Evolutionary conservation across 345 rosid species (phyloP).

Genomic region (Orychophragmus violaceus): DNA sequence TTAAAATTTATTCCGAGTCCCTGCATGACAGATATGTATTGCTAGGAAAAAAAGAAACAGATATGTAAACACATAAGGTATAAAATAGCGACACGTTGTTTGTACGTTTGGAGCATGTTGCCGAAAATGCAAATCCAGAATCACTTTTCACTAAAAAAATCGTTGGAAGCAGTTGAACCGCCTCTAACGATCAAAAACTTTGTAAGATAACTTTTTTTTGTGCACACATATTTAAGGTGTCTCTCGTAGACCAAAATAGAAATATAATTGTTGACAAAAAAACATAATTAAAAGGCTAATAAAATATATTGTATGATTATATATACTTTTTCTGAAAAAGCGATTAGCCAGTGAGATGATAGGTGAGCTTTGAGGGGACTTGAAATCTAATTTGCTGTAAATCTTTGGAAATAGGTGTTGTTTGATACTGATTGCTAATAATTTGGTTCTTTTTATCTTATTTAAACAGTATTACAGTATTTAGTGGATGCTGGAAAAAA

Average conservation of each 20-base stretch:
- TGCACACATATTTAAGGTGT: not conserved
- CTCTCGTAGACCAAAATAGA: not conserved
- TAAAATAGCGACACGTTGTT: conserved; percentile 17
- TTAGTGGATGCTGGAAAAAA: not conserved
- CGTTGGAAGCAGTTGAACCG: conserved; percentile 5
- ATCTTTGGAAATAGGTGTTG: conserved; percentile 5
- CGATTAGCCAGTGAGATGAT: not conserved
- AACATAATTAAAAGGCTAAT: not conserved
- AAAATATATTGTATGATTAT: not conserved
- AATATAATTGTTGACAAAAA: not conserved
- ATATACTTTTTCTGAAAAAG: not conserved
- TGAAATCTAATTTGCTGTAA: conserved; percentile 14
- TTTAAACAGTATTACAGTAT: not conserved
- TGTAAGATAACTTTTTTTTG: not conserved
- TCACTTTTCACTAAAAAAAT: not conserved
- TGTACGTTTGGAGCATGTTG: conserved; percentile 11
- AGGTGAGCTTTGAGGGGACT: conserved; percentile 17
- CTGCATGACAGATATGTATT: not conserved
- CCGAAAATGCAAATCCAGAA: conserved; percentile 4
- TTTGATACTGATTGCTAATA: conserved; percentile 12
- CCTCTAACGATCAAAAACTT: not conserved
- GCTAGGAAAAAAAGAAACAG: not conserved
- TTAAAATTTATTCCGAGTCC: no score
- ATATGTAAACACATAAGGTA: conserved; percentile 7
- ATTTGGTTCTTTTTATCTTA: not conserved